phyloP scores from a whole-genome alignment of 192 early-diverging fungal species.

The Rhizoclosmatium globosum region DNA sequence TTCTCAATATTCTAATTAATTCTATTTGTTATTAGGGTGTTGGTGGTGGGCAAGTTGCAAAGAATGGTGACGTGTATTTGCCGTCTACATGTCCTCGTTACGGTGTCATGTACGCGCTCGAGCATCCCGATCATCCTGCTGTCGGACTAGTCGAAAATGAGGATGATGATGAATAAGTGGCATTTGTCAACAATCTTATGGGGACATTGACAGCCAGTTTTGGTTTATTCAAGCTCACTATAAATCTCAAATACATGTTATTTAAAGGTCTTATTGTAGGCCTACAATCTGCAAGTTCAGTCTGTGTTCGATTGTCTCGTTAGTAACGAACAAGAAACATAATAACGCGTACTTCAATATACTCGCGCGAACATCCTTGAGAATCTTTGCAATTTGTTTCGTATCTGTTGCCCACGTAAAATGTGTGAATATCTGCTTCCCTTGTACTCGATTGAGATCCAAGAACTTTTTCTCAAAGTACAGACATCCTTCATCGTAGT shows the following conservation, averaged over 20 bases:
- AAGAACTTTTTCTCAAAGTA: constrained; percentile 53
- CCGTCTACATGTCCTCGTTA: constrained; percentile 37
- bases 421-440: constrained; percentile 51
- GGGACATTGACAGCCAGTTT: no score
- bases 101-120: constrained; percentile 19
- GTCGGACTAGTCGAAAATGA: background rate
- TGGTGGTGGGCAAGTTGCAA: constrained; percentile 15
- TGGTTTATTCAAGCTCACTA: no score
- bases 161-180: background rate
- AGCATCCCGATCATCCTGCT: background rate
- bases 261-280: no score
- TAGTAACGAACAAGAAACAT: no score
- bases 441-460: constrained; percentile 48
- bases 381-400: no score
- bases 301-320: no score
- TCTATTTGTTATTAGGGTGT: background rate
- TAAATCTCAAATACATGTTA: no score
- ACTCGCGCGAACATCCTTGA: no score
- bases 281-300: no score
- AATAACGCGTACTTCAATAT: no score
- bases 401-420: no score
- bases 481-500: constrained; percentile 51
- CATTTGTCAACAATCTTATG: no score
- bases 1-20: background rate
- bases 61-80: constrained; percentile 25